phyloP scores from a whole-genome alignment of 176 grass and related monocot genomes.

The Carex scoparia region DNA sequence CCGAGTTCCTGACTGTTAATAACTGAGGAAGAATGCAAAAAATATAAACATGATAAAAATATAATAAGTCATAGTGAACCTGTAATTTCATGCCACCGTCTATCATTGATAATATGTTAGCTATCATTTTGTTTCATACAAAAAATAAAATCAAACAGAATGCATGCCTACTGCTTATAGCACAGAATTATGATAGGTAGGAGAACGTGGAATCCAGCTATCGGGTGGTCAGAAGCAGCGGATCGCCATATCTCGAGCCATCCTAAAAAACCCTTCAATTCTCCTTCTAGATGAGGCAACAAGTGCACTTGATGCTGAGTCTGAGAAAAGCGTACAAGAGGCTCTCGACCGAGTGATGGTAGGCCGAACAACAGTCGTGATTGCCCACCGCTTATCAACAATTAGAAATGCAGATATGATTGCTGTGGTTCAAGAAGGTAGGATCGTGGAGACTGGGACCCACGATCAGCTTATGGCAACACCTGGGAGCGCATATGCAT shows the following conservation, averaged over 20 bases:
- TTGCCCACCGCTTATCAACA: conserved; percentile 84
- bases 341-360: conserved; percentile 94
- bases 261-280: conserved; percentile 86
- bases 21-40: neutral
- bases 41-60: neutral
- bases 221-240: conserved; percentile 96
- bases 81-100: neutral
- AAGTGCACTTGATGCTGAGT: conserved; percentile 84
- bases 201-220: conserved; percentile 84
- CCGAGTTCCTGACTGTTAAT: neutral
- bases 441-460: conserved; percentile 81
- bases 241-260: conserved; percentile 84
- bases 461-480: conserved; percentile 74
- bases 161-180: neutral
- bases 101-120: neutral
- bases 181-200: conserved; percentile 35
- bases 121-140: neutral
- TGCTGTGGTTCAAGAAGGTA: conserved; percentile 79
- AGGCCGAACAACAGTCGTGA: conserved; percentile 80
- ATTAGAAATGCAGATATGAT: conserved; percentile 81
- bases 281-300: conserved; percentile 94
- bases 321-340: conserved; percentile 94
- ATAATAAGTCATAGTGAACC: neutral
- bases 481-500: conserved; percentile 50
- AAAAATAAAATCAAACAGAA: neutral